These are phyloP conservation scores for Podila minutissima DNA, from an alignment of 192 early-diverging fungal genomes.

Conservation along the genomic window DNA sequence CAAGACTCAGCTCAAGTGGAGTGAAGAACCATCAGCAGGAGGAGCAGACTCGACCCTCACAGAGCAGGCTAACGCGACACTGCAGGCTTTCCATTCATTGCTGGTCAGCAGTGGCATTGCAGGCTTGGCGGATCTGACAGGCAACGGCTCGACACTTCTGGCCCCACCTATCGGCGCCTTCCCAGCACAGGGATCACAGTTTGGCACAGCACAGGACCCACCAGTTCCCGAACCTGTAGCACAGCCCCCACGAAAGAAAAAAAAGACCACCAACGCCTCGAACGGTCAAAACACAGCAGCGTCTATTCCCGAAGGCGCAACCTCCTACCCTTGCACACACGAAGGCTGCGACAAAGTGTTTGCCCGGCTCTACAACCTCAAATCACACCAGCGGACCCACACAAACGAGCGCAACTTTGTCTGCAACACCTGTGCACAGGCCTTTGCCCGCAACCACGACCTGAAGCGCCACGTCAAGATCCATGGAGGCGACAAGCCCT, in stretches of 20 bases:
- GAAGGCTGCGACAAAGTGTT: constrained; percentile 72
- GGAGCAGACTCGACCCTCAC: background rate
- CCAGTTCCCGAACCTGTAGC: background rate
- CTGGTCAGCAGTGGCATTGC: constrained; percentile 21
- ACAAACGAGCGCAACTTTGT: constrained; percentile 74
- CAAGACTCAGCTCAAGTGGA: constrained; percentile 51
- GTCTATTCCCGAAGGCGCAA: constrained; percentile 56
- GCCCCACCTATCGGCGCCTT: constrained; percentile 35
- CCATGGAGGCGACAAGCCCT: constrained; percentile 77
- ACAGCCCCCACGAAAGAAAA: constrained; percentile 20
- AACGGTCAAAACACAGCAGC: constrained; percentile 33
- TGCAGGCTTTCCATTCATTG: constrained; percentile 31
- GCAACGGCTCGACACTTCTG: constrained; percentile 3
- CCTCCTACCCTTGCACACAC: constrained; percentile 40
- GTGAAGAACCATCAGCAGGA: constrained; percentile 5
- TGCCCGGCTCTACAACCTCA: constrained; percentile 77
- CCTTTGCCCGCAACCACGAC: constrained; percentile 89
- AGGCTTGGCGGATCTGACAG: constrained; percentile 16
- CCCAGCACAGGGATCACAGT: constrained; percentile 44
- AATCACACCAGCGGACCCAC: constrained; percentile 77
- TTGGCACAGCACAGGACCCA: constrained; percentile 26
- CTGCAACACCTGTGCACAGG: constrained; percentile 73
- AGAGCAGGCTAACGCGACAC: constrained; percentile 21
- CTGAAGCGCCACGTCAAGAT: constrained; percentile 85
- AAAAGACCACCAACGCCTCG: constrained; percentile 16